Percentiles rank a stretch among this genome's conserved stretches.
These are phyloP conservation scores for Aureobasidium sp. DNA, from an alignment of 2,329 filamentous ascomycete genomes.

Conservation along the genomic window DNA sequence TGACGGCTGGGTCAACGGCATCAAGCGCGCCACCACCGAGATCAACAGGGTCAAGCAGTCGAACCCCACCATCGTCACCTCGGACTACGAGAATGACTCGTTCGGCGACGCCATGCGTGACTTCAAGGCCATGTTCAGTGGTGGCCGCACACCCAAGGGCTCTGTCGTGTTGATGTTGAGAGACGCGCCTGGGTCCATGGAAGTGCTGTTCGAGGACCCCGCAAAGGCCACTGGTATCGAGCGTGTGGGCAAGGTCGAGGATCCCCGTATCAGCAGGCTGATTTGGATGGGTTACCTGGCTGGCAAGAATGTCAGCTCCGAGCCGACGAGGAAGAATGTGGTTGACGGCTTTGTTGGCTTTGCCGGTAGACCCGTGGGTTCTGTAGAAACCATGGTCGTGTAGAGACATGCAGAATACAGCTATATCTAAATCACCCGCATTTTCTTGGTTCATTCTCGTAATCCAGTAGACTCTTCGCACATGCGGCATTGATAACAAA, in stretches of 20 bases:
- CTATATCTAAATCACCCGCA: too few relatives aligned
- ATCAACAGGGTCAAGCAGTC: constrained; percentile 5
- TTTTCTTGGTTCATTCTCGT: too few relatives aligned
- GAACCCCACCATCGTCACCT: constrained; percentile 25
- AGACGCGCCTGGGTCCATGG: constrained; percentile 57
- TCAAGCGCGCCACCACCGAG: constrained; percentile 61
- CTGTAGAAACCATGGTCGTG: constrained; percentile 68
- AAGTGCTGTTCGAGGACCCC: constrained; percentile 58
- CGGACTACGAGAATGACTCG: constrained; percentile 59
- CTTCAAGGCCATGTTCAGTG: constrained; percentile 77
- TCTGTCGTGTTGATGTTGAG: constrained; percentile 69
- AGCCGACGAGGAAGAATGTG: constrained; percentile 71
- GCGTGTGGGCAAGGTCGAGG: constrained; percentile 60
- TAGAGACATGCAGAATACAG: background rate
- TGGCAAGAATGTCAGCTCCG: constrained; percentile 79
- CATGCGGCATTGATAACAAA: too few relatives aligned
- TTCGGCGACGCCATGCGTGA: constrained; percentile 69
- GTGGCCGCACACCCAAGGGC: constrained; percentile 69
- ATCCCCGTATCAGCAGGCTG: constrained; percentile 72
- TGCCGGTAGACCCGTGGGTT: constrained; percentile 80
- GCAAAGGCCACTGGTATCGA: constrained; percentile 41
- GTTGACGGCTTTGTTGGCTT: constrained; percentile 83
- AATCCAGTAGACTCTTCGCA: too few relatives aligned
- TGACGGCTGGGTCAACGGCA: constrained; percentile 82
- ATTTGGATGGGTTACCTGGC: constrained; percentile 88